Base-by-base conservation (phyloP, 1,284 basidiomycete genomes). In the Malassezia globosa region DNA sequence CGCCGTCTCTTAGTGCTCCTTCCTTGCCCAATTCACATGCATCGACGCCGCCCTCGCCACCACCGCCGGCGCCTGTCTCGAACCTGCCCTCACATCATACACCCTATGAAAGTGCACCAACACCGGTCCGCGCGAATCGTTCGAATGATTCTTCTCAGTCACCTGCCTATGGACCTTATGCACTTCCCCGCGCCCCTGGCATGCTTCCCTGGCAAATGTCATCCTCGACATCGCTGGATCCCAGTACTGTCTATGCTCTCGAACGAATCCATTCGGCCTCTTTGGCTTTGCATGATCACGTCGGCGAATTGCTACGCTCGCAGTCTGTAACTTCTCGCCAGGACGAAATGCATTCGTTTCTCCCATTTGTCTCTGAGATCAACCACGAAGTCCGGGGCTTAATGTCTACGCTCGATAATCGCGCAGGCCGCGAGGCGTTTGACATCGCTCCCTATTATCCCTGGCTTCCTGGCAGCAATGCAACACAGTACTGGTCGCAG, bases 361-460 rank as follows among this genome's bases (percentile, higher is more conserved):
- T 61, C 27, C 51, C 55, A 11, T 55, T 57, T 42, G 61, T 54
- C 19, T 59, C 59, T 38, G 59, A 58, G 39, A 55, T 64, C 35
- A 61, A 58, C 37, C 57, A 60, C 8, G 59, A 59, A 24, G 50
- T 64, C 37, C 57, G 56, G 34, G 51, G 55, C 44, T 54, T 63
- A 14, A 37, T 61, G 11, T 53, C 59, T 4, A 42, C 49, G 38
- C 58, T 58, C 36, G 61, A 64, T 6, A 23, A 25, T 31, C 50
- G 50, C 13, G 18, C 34, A 5, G 39, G 51, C 46, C 22, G 57
- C 58, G 27, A 55, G 47, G 16, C 24, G 8, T n/a, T 26, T 8
- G 43, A 54, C 10, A 22, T 40, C 5, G 37, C 46, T 2, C 46
- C 46, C 11, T 46, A 49, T 13, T 50, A 46, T n/a, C 48, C 52